Evolutionary conservation across 805 yeast species (phyloP).

Genomic region (Metschnikowia gelsemii): DNA sequence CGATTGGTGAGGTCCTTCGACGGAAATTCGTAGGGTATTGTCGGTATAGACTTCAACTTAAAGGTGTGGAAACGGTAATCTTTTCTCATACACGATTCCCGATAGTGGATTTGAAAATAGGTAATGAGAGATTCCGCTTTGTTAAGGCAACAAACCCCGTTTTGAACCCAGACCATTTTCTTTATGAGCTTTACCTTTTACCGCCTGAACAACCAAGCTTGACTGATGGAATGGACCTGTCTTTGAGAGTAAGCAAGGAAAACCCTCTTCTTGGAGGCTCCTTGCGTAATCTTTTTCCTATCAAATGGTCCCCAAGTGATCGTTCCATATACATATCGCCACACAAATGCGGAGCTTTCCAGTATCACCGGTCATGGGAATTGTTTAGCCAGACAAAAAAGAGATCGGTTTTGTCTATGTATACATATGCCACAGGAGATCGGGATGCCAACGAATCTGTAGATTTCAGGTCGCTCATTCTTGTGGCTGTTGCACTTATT

Average conservation of each 20-base stretch:
- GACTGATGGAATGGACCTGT: slow-evolving; percentile 11
- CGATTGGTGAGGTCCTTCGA: slow-evolving; percentile 8
- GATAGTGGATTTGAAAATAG: slow-evolving; percentile 11
- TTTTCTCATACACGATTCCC: slow-evolving; percentile 12
- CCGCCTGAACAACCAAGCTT: slow-evolving; percentile 10
- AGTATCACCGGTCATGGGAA: slow-evolving; percentile 10
- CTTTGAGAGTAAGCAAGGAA: slow-evolving; percentile 5
- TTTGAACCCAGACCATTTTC: slow-evolving; percentile 9
- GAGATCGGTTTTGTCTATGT: slow-evolving; percentile 7
- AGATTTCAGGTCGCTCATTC: slow-evolving; percentile 7
- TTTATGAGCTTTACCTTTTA: slow-evolving; percentile 12
- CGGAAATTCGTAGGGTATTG: slow-evolving; percentile 10
- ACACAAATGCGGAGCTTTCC: slow-evolving; percentile 11
- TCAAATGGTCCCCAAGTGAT: not conserved
- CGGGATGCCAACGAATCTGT: slow-evolving; percentile 11
- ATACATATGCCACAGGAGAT: slow-evolving; percentile 2
- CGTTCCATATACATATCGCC: slow-evolving; percentile 9
- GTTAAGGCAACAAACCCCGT: slow-evolving; percentile 5
- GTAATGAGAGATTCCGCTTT: slow-evolving; percentile 12
- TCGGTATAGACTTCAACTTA: slow-evolving; percentile 12
- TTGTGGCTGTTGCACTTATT: slow-evolving; percentile 10
- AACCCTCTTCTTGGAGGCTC: slow-evolving; percentile 9
- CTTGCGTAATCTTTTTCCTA: slow-evolving; percentile 2
- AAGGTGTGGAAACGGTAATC: slow-evolving; percentile 8
- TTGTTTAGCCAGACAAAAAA: slow-evolving; percentile 8